These are phyloP conservation scores for Skeletonema marinoi DNA, from an alignment of 108 stramenopile species.

Conservation along the genomic window DNA sequence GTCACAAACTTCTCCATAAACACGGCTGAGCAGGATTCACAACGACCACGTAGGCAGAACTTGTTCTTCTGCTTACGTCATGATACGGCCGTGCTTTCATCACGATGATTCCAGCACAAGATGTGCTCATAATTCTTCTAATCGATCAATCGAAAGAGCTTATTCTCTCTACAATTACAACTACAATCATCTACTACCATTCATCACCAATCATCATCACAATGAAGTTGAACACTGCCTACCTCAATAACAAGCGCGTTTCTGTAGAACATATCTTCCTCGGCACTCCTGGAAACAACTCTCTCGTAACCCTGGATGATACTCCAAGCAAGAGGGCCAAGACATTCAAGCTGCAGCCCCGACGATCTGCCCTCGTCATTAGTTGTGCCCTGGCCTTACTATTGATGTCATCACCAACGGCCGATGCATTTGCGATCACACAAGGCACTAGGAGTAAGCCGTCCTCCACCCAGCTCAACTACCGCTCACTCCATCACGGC, in stretches of 20 bases:
- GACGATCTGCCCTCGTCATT: not conserved
- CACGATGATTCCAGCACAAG: not conserved
- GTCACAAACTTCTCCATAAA: not conserved
- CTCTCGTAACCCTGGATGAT: not conserved
- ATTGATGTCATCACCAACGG: not conserved
- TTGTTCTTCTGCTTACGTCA: not conserved
- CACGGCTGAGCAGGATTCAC: not conserved
- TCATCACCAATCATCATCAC: not conserved
- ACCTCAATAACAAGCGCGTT: not conserved
- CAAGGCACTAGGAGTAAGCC: not conserved
- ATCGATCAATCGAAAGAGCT: not conserved
- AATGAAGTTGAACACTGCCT: slow-evolving; percentile 1
- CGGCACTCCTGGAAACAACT: not conserved
- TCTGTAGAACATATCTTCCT: not conserved
- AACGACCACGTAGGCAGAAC: not conserved
- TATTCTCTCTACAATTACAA: not conserved
- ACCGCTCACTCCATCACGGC: slow-evolving; percentile 18
- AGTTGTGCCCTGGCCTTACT: slow-evolving; percentile 56
- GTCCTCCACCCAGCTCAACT: not conserved
- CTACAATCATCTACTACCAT: not conserved
- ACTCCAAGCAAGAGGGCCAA: not conserved
- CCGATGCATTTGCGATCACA: not conserved
- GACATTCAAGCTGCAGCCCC: not conserved
- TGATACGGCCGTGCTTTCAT: not conserved
- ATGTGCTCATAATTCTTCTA: not conserved